Evolutionary conservation across 1,139 yeast genomes (phyloP).

Genomic region (Scheffersomyces lignicola): DNA sequence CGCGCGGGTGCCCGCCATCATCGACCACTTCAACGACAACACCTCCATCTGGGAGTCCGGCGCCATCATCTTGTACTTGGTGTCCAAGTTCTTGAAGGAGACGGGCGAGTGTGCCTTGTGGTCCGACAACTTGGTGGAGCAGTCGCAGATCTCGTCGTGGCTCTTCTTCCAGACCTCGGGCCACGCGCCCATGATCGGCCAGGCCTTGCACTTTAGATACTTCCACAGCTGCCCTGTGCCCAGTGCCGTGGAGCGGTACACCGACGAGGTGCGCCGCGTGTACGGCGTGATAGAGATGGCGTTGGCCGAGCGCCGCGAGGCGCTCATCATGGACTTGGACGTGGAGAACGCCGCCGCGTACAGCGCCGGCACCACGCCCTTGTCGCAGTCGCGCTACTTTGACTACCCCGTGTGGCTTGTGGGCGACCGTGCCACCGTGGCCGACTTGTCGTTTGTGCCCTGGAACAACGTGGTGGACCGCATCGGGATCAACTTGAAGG

Average conservation of each 20-base stretch:
- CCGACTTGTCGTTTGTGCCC: slow-evolving; percentile 90
- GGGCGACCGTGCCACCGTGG: slow-evolving; percentile 86
- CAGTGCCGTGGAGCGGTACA: slow-evolving; percentile 86
- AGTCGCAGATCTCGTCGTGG: slow-evolving; percentile 88
- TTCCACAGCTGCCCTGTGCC: slow-evolving; percentile 88
- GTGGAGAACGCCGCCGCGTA: slow-evolving; percentile 87
- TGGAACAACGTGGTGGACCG: slow-evolving; percentile 97
- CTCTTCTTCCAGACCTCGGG: slow-evolving; percentile 93
- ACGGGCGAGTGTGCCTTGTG: slow-evolving; percentile 76
- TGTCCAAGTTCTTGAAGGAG: slow-evolving; percentile 65
- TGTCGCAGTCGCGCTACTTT: slow-evolving; percentile 81
- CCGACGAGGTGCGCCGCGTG: slow-evolving; percentile 90
- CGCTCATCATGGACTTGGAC: slow-evolving; percentile 85
- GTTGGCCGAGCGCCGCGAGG: slow-evolving; percentile 88
- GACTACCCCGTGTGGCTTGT: slow-evolving; percentile 96
- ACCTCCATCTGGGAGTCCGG: slow-evolving; percentile 94
- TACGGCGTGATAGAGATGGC: slow-evolving; percentile 96
- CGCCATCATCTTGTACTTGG: slow-evolving; percentile 78
- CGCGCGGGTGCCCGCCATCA: slow-evolving; percentile 91
- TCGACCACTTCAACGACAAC: slow-evolving; percentile 81
- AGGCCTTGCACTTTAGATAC: slow-evolving; percentile 89
- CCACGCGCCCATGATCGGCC: slow-evolving; percentile 98
- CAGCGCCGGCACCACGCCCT: slow-evolving; percentile 84
- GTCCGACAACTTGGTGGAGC: slow-evolving; percentile 78
- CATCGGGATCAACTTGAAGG: slow-evolving; percentile 82